Evolutionary conservation across 805 yeast species (phyloP).

Genomic region (Metschnikowia chrysomelidarum): DNA sequence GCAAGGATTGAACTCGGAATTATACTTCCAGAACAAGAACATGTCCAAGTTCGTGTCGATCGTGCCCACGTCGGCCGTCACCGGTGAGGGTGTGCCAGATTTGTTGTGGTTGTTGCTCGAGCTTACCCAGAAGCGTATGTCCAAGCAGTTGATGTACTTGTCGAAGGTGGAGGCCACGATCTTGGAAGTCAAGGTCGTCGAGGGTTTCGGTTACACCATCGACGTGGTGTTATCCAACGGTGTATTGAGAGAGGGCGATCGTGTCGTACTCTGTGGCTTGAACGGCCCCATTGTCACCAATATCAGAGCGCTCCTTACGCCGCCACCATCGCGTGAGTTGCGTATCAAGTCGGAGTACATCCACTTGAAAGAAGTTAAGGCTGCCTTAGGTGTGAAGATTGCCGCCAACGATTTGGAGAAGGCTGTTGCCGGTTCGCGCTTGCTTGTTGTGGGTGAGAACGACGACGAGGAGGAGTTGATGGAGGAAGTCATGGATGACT

Average conservation of each 20-base stretch:
- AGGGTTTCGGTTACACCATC: constrained; percentile 98
- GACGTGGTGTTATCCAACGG: constrained; percentile 98
- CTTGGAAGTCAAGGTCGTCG: constrained; percentile 95
- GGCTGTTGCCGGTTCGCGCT: constrained; percentile 98
- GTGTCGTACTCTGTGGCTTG: constrained; percentile 94
- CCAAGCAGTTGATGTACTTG: constrained; percentile 94
- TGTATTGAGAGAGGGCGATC: constrained; percentile 89
- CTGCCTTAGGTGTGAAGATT: constrained; percentile 97
- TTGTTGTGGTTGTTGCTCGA: constrained; percentile 91
- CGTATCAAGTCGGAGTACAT: constrained; percentile 96
- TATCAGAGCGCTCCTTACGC: constrained; percentile 93
- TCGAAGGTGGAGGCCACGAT: constrained; percentile 94
- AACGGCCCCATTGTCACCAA: constrained; percentile 98
- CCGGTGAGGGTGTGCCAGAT: constrained; percentile 99
- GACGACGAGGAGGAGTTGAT: constrained; percentile 96
- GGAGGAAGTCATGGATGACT: constrained; percentile 99
- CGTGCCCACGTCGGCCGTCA: constrained; percentile 97
- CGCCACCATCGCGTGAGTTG: constrained; percentile 95
- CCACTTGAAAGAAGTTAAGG: constrained; percentile 97
- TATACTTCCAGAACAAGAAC: constrained; percentile 93
- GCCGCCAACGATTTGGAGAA: constrained; percentile 97
- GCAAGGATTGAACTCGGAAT: constrained; percentile 97
- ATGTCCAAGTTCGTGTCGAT: constrained; percentile 91
- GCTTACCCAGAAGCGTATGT: constrained; percentile 97
- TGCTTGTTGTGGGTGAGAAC: constrained; percentile 91